Evolutionary conservation across 2,329 filamentous ascomycete genomes (phyloP).

Genomic region (Daldinia sp.): DNA sequence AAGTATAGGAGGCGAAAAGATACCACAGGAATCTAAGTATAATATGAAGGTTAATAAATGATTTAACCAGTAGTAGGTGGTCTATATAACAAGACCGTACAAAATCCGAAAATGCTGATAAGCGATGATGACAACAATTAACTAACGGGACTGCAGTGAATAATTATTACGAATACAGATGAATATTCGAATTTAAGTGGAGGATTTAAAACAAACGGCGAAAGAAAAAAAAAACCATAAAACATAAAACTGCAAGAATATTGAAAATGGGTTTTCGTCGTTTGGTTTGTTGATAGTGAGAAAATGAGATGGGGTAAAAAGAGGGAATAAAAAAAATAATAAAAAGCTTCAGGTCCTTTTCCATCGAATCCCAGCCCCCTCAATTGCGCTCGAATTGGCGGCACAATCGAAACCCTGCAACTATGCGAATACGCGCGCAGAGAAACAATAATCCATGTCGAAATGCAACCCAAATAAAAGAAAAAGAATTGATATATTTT

Average conservation of each 20-base stretch:
- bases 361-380: constrained; percentile 32
- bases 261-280: neutral
- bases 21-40: constrained; percentile 13
- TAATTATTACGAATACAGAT: constrained; percentile 17
- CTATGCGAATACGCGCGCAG: constrained; percentile 18
- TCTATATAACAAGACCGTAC: constrained; percentile 4
- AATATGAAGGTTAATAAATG: constrained; percentile 20
- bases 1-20: constrained; percentile 18
- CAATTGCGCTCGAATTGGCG: constrained; percentile 37
- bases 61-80: constrained; percentile 15
- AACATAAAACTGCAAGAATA: constrained; percentile 4
- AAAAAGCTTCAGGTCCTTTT: constrained; percentile 18
- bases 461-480: neutral
- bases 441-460: constrained; percentile 5
- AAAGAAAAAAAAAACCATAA: neutral
- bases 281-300: neutral
- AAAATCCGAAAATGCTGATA: neutral
- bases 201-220: constrained; percentile 1
- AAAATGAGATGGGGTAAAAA: neutral
- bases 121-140: constrained; percentile 9
- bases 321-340: neutral
- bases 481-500: neutral
- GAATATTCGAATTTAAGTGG: neutral
- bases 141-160: constrained; percentile 14
- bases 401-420: constrained; percentile 23